Percentiles rank a stretch among this genome's conserved stretches.
These are phyloP conservation scores for Hyaloscypha finlandica DNA, from an alignment of 495 filamentous ascomycete genomes.

Conservation along the genomic window DNA sequence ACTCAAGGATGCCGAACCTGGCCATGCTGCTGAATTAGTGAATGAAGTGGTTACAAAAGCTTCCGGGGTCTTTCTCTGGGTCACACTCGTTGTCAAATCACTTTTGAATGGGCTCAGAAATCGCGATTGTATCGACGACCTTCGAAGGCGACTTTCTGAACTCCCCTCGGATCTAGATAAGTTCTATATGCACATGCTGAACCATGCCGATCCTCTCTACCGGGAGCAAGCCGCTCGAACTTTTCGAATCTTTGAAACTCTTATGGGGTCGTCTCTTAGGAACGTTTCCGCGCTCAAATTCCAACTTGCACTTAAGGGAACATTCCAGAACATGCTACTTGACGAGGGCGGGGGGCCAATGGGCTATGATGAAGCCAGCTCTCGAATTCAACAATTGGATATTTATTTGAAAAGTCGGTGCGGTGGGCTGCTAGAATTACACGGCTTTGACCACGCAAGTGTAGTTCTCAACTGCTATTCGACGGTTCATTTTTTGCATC, in stretches of 20 bases:
- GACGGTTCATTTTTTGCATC: constrained; percentile 1
- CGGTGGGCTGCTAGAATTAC: constrained; percentile 8
- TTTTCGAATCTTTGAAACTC: constrained; percentile 8
- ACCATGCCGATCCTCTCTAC: constrained; percentile 5
- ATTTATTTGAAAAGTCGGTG: constrained; percentile 11
- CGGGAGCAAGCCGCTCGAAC: constrained; percentile 12
- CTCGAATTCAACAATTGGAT: constrained; percentile 3
- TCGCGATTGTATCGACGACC: constrained; percentile 26
- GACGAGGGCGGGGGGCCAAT: neutral
- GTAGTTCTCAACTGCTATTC: neutral
- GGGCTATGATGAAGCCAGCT: neutral
- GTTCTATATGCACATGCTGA: constrained; percentile 24
- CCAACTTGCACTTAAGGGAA: neutral
- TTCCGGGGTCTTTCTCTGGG: constrained; percentile 47
- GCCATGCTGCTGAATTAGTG: constrained; percentile 20
- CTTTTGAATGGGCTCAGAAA: constrained; percentile 31
- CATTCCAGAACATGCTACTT: neutral
- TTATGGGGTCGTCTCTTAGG: neutral
- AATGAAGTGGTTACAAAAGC: constrained; percentile 36
- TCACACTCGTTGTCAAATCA: constrained; percentile 31
- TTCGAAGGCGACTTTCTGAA: constrained; percentile 23
- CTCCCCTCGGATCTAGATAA: constrained; percentile 33
- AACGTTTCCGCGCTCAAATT: neutral
- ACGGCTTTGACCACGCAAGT: neutral
- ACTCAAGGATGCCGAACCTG: neutral